Evolutionary conservation across 345 rosid genomes (phyloP), one percentile per base, ranked within the genome.

Genomic region (Chamaenerion angustifolium): DNA sequence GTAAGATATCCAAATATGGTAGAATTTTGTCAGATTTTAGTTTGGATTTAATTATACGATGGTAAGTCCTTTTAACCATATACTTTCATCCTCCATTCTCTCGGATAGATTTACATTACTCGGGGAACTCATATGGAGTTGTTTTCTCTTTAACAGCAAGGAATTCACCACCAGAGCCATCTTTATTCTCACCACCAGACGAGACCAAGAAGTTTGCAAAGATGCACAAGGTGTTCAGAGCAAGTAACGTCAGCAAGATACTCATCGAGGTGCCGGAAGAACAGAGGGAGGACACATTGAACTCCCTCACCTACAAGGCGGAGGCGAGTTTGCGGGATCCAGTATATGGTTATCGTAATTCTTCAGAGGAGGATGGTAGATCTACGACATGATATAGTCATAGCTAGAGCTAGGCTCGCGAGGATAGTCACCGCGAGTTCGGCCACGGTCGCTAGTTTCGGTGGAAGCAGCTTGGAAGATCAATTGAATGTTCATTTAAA

Each of bases 1-100:
- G 82, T 70, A 76, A 64, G 98, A 87, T 56, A 79, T 82, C 60
- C 61, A 71, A 59, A 83, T 92, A 60, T 92, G 96, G 95, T 92
- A 35, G 62, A 9, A 13, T 48, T 40, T 17, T 48, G 18, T 14
- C n/a, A n/a, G n/a, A n/a, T n/a, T n/a, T 31, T 16, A 4, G 3
- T 40, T 6, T 12, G 11, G 5, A 31, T 31, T 31, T 31, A 1
- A 21, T 31, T 31, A 1, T 31, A 31, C 4, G 25, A 47, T 15
- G 82, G 94, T 83, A 52, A 64, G 68, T 18, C 49, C 56, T 61
- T n/a, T n/a, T 49, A 52, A 43, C 31, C 12, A 25, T 37, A 51
- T 51, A 31, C 51, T 57, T 53, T 35, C 52, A 21, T 16, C 45
- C 51, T 54, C 55, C 57, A 56, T 52, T 53, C 52, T 45, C 31